Evolutionary conservation across 192 early-diverging fungal species (phyloP).

Genomic region (Mortierella hygrophila): DNA sequence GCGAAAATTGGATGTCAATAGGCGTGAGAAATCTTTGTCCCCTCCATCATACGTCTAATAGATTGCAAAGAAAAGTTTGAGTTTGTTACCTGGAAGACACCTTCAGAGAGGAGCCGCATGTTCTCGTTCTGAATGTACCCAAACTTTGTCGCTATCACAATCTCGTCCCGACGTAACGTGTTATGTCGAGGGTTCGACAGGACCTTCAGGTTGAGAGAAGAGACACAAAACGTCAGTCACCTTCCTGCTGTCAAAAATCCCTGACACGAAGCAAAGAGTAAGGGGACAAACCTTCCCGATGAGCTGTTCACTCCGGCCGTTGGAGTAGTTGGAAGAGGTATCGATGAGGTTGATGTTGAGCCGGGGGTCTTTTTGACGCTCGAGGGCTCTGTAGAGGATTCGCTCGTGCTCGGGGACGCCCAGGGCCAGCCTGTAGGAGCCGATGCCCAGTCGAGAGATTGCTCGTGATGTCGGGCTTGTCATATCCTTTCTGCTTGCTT

Average conservation of each 20-base stretch:
- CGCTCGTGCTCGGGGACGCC: slow-evolving; percentile 41
- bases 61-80: too few species aligned
- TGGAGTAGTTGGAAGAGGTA: slow-evolving; percentile 52
- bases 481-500: not conserved
- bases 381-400: slow-evolving; percentile 44
- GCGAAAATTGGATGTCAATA: not conserved
- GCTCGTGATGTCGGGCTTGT: slow-evolving; percentile 78
- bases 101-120: slow-evolving; percentile 44
- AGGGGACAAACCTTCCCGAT: slow-evolving; percentile 40
- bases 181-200: slow-evolving; percentile 32
- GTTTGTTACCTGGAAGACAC: slow-evolving; percentile 34
- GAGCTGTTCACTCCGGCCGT: slow-evolving; percentile 50
- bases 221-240: too few species aligned
- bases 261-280: not conserved
- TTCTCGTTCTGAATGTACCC: slow-evolving; percentile 56
- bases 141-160: slow-evolving; percentile 52
- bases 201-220: slow-evolving; percentile 9
- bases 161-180: slow-evolving; percentile 36
- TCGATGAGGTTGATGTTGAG: slow-evolving; percentile 56
- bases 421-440: slow-evolving; percentile 41
- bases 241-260: not conserved
- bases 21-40: not conserved
- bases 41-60: too few species aligned
- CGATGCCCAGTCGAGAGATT: slow-evolving; percentile 60
- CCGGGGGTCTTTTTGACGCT: slow-evolving; percentile 38